These are phyloP conservation scores for Psophocarpus tetragonolobus DNA, from an alignment of 306 rosid genomes.

Conservation along the genomic window DNA sequence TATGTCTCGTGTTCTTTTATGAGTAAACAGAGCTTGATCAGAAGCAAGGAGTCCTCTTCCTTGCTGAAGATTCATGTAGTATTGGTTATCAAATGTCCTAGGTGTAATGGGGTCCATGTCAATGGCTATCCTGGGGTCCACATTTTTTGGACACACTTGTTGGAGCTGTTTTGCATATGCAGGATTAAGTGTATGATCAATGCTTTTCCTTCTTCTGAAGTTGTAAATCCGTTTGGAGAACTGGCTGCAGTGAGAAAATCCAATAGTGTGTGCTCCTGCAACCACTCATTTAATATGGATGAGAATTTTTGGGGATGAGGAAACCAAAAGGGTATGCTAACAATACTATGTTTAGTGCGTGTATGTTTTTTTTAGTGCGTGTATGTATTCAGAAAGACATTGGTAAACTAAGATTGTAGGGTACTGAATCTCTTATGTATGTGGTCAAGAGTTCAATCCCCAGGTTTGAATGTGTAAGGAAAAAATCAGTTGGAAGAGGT, in stretches of 20 bases:
- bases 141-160: conserved; percentile 56
- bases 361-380: too few species aligned
- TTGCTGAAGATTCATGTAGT: conserved; percentile 78
- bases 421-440: too few species aligned
- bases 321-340: neutral
- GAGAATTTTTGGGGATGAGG: neutral
- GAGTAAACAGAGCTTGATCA: conserved; percentile 65
- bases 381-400: too few species aligned
- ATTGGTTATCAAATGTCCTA: conserved; percentile 60
- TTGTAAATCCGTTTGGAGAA: conserved; percentile 55
- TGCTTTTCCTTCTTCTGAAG: conserved; percentile 55
- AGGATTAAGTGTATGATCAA: conserved; percentile 65
- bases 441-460: too few species aligned
- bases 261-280: conserved; percentile 87
- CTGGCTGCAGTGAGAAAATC: conserved; percentile 74
- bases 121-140: conserved; percentile 60
- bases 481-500: too few species aligned
- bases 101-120: conserved; percentile 68
- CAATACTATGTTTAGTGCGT: neutral
- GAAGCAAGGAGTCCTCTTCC: conserved; percentile 81
- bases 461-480: too few species aligned
- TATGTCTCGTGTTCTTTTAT: conserved; percentile 55
- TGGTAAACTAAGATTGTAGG: too few species aligned
- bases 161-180: conserved; percentile 56
- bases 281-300: neutral